Percentiles rank a stretch among this genome's conserved stretches.
These are phyloP conservation scores for Venturia asperata DNA, from an alignment of 2,329 filamentous ascomycete genomes.

Conservation along the genomic window DNA sequence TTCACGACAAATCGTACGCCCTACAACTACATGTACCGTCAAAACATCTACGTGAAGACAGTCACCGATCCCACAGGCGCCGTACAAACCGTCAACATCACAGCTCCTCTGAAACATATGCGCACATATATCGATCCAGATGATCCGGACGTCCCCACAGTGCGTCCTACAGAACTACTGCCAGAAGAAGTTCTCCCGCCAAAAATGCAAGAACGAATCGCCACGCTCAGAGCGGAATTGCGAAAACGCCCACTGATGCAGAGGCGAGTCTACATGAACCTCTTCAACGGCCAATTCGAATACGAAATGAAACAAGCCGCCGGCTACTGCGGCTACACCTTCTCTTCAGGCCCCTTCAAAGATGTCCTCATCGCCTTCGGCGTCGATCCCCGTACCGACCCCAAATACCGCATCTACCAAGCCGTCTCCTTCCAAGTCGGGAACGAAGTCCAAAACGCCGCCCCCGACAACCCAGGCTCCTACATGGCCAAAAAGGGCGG, in stretches of 20 bases:
- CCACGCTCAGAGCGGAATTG: slow-evolving; percentile 58
- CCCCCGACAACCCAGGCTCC: slow-evolving; percentile 14
- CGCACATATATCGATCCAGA: slow-evolving; percentile 55
- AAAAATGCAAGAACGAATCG: slow-evolving; percentile 57
- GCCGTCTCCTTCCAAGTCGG: slow-evolving; percentile 64
- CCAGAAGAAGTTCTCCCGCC: slow-evolving; percentile 45
- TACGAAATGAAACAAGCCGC: slow-evolving; percentile 63
- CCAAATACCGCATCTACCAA: slow-evolving; percentile 75
- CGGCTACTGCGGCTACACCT: slow-evolving; percentile 84
- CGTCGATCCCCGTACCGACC: slow-evolving; percentile 72
- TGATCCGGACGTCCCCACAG: slow-evolving; percentile 53
- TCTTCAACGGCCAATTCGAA: slow-evolving; percentile 35
- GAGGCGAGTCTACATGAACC: slow-evolving; percentile 68
- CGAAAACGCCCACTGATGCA: slow-evolving; percentile 78
- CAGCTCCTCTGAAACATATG: slow-evolving; percentile 44
- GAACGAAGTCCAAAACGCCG: slow-evolving; percentile 20
- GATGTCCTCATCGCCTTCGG: slow-evolving; percentile 82
- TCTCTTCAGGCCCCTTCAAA: slow-evolving; percentile 85
- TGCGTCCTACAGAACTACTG: slow-evolving; percentile 51
- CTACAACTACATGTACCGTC: slow-evolving; percentile 64
- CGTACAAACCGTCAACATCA: slow-evolving; percentile 22
- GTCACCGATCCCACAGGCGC: slow-evolving; percentile 46
- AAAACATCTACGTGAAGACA: slow-evolving; percentile 71
- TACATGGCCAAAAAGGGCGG: slow-evolving; percentile 16
- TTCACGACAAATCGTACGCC: slow-evolving; percentile 21